Conservation (phyloP, 306 rosid genomes). For the Glycyrrhiza uralensis region DNA sequence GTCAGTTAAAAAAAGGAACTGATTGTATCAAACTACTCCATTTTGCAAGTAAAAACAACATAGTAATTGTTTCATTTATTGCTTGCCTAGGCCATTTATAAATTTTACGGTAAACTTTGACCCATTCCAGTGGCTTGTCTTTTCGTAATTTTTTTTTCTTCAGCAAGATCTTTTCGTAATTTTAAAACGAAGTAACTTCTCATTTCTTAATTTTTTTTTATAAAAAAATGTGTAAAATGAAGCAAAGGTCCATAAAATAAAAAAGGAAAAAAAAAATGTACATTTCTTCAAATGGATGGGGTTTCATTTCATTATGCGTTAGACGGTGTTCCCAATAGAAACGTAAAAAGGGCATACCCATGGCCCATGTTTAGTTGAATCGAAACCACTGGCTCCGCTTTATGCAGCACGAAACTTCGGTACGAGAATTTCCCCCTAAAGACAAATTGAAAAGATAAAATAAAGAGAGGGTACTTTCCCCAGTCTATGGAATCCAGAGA, state of each 20-base stretch:
- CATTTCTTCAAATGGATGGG: not conserved
- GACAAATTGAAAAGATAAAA: constrained; percentile 12
- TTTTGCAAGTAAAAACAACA: not conserved
- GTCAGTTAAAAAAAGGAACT: not conserved
- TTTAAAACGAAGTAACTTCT: not conserved
- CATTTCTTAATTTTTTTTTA: not conserved
- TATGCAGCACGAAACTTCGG: constrained; percentile 32
- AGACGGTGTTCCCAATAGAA: not conserved
- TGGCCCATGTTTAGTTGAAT: constrained; percentile 38
- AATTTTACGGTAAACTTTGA: not conserved
- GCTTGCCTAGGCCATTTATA: not conserved
- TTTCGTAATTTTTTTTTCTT: not conserved
- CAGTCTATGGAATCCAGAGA: constrained; percentile 30
- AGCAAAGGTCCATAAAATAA: no score
- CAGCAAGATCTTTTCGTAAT: not conserved
- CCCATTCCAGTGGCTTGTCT: not conserved
- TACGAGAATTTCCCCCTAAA: constrained; percentile 22
- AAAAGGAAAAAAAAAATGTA: no score
- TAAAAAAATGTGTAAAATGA: no score
- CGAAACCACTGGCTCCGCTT: constrained; percentile 21
- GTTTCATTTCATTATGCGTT: not conserved
- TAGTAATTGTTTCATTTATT: not conserved
- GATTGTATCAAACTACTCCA: not conserved
- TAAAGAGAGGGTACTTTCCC: constrained; percentile 10
- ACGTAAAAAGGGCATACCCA: constrained; percentile 19